Conservation (phyloP, 768 basidiomycete genomes). For the Russula sp. region DNA sequence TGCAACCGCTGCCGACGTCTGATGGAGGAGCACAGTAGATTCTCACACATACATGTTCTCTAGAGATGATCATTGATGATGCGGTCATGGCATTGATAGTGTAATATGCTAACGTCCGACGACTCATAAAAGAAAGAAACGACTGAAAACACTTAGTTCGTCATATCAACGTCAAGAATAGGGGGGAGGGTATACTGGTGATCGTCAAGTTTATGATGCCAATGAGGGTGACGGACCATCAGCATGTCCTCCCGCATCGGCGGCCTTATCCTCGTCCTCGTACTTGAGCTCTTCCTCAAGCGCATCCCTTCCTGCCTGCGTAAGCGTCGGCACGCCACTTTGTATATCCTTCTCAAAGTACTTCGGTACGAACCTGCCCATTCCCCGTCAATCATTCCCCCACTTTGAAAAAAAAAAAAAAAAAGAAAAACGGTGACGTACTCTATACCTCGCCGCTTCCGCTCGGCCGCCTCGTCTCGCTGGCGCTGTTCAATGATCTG, state of each 20-base stretch:
- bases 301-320: conserved; percentile 59
- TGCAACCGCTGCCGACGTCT: not conserved
- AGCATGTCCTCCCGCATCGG: not conserved
- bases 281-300: conserved; percentile 61
- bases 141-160: not conserved
- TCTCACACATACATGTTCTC: not conserved
- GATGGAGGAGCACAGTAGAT: not conserved
- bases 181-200: not conserved
- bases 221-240: not conserved
- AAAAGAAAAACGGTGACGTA: conserved; percentile 38
- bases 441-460: conserved; percentile 73
- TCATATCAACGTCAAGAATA: conserved; percentile 1
- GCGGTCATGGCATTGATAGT: not conserved
- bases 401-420: not conserved
- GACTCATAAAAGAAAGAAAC: not conserved
- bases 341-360: conserved; percentile 70
- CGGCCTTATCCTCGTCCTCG: conserved; percentile 17
- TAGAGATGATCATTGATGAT: not conserved
- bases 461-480: conserved; percentile 79
- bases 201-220: not conserved
- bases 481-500: conserved; percentile 89
- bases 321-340: conserved; percentile 61
- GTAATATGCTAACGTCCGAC: conserved; percentile 1
- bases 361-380: conserved; percentile 54
- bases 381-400: not conserved